Evolutionary conservation across 2,329 filamentous ascomycete species (phyloP).

Genomic region (Juglanconis sp.): DNA sequence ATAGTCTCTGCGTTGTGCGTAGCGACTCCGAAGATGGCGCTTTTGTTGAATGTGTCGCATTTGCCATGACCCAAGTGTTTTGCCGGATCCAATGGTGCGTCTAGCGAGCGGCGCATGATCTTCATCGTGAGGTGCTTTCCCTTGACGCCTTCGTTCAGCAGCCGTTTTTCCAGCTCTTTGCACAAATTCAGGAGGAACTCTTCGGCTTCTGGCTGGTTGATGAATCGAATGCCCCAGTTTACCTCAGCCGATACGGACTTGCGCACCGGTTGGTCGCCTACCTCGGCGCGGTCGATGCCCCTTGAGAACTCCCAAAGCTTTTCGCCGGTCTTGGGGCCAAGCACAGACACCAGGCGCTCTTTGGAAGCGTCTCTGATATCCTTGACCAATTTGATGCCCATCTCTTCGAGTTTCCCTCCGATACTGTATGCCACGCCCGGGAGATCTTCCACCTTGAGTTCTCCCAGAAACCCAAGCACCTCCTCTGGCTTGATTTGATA

Average conservation of each 20-base stretch:
- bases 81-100: constrained; percentile 84
- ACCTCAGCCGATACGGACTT: constrained; percentile 97
- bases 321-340: constrained; percentile 90
- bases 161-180: constrained; percentile 75
- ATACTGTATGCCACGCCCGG: constrained; percentile 93
- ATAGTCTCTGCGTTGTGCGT: constrained; percentile 72
- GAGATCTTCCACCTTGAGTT: constrained; percentile 74
- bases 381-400: constrained; percentile 77
- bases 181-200: constrained; percentile 85
- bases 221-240: constrained; percentile 96
- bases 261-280: constrained; percentile 78
- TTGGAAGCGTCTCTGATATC: constrained; percentile 76
- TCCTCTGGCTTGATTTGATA: constrained; percentile 82
- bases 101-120: constrained; percentile 81
- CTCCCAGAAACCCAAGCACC: constrained; percentile 71
- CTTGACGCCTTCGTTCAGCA: constrained; percentile 80
- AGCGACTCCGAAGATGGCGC: constrained; percentile 74
- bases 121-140: constrained; percentile 90
- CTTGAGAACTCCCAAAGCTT: constrained; percentile 87
- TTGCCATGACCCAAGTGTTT: constrained; percentile 95
- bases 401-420: constrained; percentile 80
- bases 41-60: constrained; percentile 93
- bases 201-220: constrained; percentile 87
- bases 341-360: constrained; percentile 66
- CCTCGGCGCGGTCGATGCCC: constrained; percentile 80